Evolutionary conservation across 176 grass and related monocot genomes (phyloP).

Genomic region (Hyparrhenia diplandra): DNA sequence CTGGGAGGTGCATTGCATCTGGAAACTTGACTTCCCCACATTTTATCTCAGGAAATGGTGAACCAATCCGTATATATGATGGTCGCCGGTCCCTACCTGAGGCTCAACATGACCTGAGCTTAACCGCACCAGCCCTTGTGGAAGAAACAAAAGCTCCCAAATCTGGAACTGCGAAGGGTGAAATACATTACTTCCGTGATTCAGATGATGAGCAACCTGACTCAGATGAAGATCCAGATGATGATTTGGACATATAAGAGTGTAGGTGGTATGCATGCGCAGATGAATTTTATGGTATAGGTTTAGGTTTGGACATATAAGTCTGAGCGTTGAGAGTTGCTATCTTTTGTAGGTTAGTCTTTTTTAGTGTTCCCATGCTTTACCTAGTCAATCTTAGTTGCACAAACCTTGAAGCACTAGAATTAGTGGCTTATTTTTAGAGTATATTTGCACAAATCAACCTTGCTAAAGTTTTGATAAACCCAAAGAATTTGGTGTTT

Average conservation of each 20-base stretch:
- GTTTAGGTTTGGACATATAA: not conserved
- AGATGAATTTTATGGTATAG: slow-evolving; percentile 6
- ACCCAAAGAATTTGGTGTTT: not conserved
- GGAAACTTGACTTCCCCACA: not conserved
- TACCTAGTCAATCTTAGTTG: not conserved
- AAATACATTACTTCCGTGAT: slow-evolving; percentile 93
- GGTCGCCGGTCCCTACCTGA: slow-evolving; percentile 63
- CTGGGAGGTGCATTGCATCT: not conserved
- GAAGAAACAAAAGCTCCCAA: slow-evolving; percentile 29
- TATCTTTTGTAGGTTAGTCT: not conserved
- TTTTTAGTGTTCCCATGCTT: not conserved
- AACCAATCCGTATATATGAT: slow-evolving; percentile 75
- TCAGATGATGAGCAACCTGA: slow-evolving; percentile 90
- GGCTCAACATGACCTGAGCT: slow-evolving; percentile 20
- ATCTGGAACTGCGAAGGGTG: slow-evolving; percentile 50
- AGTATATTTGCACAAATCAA: not conserved
- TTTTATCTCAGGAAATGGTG: slow-evolving; percentile 59
- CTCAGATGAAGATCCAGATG: slow-evolving; percentile 96
- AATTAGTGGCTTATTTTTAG: not conserved
- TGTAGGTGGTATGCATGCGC: not conserved
- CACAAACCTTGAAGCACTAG: not conserved
- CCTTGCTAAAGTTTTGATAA: not conserved
- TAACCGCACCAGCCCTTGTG: slow-evolving; percentile 16
- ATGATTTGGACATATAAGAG: slow-evolving; percentile 88
- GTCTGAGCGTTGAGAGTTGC: not conserved